Evolutionary conservation across 257 asterid species (phyloP).

Genomic region (Plantago major): DNA sequence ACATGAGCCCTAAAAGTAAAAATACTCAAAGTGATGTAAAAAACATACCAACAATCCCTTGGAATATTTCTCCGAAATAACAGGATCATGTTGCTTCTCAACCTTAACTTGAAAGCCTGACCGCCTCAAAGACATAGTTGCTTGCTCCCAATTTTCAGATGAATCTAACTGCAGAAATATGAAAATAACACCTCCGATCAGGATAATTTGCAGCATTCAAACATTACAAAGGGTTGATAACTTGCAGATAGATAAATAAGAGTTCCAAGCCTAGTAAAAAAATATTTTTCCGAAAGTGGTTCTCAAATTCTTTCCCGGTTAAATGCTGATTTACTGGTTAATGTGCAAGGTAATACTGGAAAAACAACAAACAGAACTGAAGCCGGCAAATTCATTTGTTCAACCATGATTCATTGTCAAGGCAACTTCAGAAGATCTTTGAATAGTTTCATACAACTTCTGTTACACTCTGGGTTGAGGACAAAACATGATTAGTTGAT

Average conservation of each 20-base stretch:
- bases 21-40: conserved; percentile 21
- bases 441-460: not conserved
- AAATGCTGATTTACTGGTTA: not conserved
- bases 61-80: conserved; percentile 63
- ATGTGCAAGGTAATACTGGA: not conserved
- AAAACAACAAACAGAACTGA: not conserved
- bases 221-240: conserved; percentile 5
- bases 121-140: conserved; percentile 55
- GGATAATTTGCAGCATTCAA: not conserved
- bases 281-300: not conserved
- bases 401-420: too few species aligned
- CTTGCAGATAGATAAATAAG: not conserved
- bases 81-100: conserved; percentile 52
- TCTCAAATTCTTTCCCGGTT: not conserved
- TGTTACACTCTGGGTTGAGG: too few species aligned
- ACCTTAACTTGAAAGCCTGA: conserved; percentile 80
- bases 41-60: conserved; percentile 74
- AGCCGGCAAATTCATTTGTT: too few species aligned
- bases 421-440: too few species aligned
- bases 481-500: too few species aligned
- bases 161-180: conserved; percentile 55
- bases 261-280: not conserved
- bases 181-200: conserved; percentile 8
- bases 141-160: conserved; percentile 84
- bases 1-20: not conserved